phyloP scores from a whole-genome alignment of 805 yeast genomes.

The Metschnikowia baotianmanensis region DNA sequence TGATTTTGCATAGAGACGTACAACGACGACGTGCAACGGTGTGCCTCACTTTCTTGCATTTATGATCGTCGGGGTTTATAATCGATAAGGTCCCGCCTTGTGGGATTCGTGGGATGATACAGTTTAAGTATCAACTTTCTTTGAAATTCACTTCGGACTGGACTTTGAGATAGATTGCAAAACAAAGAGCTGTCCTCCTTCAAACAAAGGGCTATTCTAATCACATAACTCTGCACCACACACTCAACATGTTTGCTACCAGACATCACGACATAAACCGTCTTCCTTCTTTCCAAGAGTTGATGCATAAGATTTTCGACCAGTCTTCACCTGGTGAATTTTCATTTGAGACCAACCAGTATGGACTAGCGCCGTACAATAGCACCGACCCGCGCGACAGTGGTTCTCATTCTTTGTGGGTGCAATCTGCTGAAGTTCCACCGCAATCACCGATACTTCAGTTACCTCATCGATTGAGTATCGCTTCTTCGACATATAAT shows the following conservation, averaged over 20 bases:
- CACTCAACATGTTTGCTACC: conserved; percentile 11
- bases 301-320: conserved; percentile 12
- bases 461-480: conserved; percentile 2
- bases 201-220: too few species aligned
- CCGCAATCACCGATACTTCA: conserved; percentile 1
- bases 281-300: conserved; percentile 18
- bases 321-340: background rate
- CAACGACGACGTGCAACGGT: background rate
- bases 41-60: background rate
- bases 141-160: too few species aligned
- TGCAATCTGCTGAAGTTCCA: background rate
- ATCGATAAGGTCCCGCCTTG: too few species aligned
- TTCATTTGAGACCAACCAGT: background rate
- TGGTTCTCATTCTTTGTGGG: background rate
- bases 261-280: conserved; percentile 9
- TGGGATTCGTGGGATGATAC: too few species aligned
- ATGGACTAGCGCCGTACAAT: background rate
- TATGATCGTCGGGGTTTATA: too few species aligned
- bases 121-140: too few species aligned
- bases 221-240: too few species aligned
- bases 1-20: conserved; percentile 6
- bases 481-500: background rate
- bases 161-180: too few species aligned
- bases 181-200: too few species aligned
- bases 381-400: background rate